A percentile compares a stretch with the other conserved stretches of the same genome.
phyloP scores from a whole-genome alignment of 768 basidiomycete genomes.

The Hypholoma fasciculare region DNA sequence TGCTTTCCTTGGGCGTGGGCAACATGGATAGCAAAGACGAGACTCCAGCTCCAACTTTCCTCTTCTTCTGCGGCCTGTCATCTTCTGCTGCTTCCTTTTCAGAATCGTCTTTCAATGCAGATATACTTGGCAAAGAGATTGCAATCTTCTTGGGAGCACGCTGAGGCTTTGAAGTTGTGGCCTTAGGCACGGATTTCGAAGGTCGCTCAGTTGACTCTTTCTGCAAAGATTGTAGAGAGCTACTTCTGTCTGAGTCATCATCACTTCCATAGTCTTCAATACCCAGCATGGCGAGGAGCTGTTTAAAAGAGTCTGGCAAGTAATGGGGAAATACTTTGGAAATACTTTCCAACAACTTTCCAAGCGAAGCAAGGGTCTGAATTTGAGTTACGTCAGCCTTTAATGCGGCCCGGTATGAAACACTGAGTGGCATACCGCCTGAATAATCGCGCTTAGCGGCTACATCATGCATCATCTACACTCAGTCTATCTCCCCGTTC shows the following conservation, averaged over 20 bases:
- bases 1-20: conserved; percentile 67
- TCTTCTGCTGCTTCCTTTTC: not conserved
- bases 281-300: conserved; percentile 57
- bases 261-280: conserved; percentile 80
- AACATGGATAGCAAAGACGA: conserved; percentile 74
- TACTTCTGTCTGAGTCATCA: conserved; percentile 35
- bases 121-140: conserved; percentile 55
- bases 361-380: too few species aligned
- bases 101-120: conserved; percentile 26
- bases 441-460: too few species aligned
- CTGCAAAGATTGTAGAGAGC: not conserved
- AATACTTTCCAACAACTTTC: too few species aligned
- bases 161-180: conserved; percentile 35
- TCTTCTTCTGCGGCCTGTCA: conserved; percentile 28
- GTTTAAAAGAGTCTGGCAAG: not conserved
- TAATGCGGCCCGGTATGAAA: too few species aligned
- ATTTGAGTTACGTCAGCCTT: too few species aligned
- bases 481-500: not conserved
- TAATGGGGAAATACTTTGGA: too few species aligned
- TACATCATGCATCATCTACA: too few species aligned
- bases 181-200: conserved; percentile 1
- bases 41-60: conserved; percentile 48
- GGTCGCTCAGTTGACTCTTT: not conserved
- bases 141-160: conserved; percentile 57
- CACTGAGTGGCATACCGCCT: too few species aligned